Base-by-base conservation (phyloP, 495 filamentous ascomycete genomes). In the Penicillium bovifimosum region DNA sequence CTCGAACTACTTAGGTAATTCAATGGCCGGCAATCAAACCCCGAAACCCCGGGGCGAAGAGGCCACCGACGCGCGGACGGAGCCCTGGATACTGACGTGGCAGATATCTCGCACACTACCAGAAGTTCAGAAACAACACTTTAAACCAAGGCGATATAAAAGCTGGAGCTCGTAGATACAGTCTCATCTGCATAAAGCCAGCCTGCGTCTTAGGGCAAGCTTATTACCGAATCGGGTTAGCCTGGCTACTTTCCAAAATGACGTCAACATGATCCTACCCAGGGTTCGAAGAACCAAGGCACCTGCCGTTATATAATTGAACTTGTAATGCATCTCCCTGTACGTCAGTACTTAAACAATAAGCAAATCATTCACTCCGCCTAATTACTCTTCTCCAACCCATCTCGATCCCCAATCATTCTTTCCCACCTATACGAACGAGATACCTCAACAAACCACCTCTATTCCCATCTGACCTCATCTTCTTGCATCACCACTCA, bases 241-340 rank as follows among this genome's bases (percentile, higher is more conserved):
- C 14, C 38, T 34, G n/a, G 17, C 33, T 52, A 31, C 13, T 14
- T 50, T 14, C n/a, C 28, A 2, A 33, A 4, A 53, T 72, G 69
- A 72, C 69, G 69, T 72, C 69, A 70, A 50, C 27, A 69, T 72
- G 69, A 72, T 61, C 16, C 2, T 24, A 24, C 20, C 18, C 35
- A 45, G 18, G 16, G 34, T 34, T 27, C 27, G 33, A 2, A 34
- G 59, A 61, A 61, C 59, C 59, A 50, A 45, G 59, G 59, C n/a
- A n/a, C n/a, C n/a, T n/a, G n/a, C n/a, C n/a, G n/a, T n/a, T n/a
- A n/a, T n/a, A n/a, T n/a, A n/a, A n/a, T n/a, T n/a, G n/a, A 24
- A 0, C 10, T 33, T 34, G 14, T 20, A 27, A 33, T n/a, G 6
- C 3, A 13, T 35, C 13, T 1, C 34, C 5, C 26, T 39, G 5